Base-by-base conservation (phyloP, 1,284 basidiomycete genomes). In the Cystobasidiaceae sp. region DNA sequence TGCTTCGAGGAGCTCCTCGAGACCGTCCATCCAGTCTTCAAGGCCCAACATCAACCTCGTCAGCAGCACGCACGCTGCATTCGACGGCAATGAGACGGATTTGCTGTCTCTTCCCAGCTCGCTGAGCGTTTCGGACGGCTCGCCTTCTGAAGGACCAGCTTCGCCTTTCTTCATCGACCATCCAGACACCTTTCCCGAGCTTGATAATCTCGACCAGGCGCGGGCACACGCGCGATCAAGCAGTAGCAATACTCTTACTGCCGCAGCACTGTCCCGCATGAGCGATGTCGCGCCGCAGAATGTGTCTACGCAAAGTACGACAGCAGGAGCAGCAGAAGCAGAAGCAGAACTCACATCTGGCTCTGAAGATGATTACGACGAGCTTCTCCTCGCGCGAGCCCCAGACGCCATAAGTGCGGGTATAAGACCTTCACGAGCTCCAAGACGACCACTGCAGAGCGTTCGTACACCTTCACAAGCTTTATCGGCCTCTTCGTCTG, bases 371-470 rank as follows among this genome's bases (percentile, higher is more conserved):
- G 49, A 64, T 28, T 17, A 21, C 3, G 61, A 64, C 15, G 61
- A 64, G 41, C 21, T 19, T 15, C 28, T 56, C 13, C 45, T 64
- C 11, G 27, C 52, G 21, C 39, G 52, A 3, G 45, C 61, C 37
- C 61, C 61, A 15, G 61, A 64, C 23, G 61, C 61, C 13, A 64
- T 64, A 19, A 64, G 61, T 48, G 61, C 61, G 4, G 61, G 61
- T 1, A 64, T 64, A 23, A 6, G 52, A 2, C 43, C 61, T 1
- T n/a, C 39, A 32, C 34, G 50, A 13, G n/a, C n/a, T n/a, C n/a
- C n/a, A n/a, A 25, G 41, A n/a, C 30, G 28, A 19, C 19, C 60
- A 30, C 21, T 62, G 11, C 60, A 62, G 28, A 28, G 25, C 37
- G 43, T 62, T 3, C 15, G 46, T 8, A 13, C 54, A 9, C 41